Evolutionary conservation across 148 eudicot genomes (phyloP), one percentile per base, ranked within the genome.

Genomic region (Polygonum aviculare): DNA sequence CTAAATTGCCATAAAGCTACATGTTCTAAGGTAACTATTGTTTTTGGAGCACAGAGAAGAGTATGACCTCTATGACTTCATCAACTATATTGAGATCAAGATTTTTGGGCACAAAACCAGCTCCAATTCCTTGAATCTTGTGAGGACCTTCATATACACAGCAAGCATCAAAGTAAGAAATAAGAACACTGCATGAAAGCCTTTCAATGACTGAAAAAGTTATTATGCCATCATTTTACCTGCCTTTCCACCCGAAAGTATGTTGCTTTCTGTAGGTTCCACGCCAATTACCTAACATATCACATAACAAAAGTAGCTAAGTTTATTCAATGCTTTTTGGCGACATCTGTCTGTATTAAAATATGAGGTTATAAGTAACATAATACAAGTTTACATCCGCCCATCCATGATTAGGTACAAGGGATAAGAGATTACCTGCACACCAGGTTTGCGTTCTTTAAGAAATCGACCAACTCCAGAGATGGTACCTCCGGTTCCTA

Each of bases 71-170:
- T 77, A 95, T 86, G 70, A 95, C 94, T 95, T 95, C 99, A 79
- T 95, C 99, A 75, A 95, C 77, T 78, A 95, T 57, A 65, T 81
- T 81, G 83, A 82, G 85, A 79, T 96, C 90, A 79, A 93, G 88
- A 74, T 96, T 95, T 75, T 85, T 80, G 60, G 98, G 99, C 52
- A 95, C 88, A 87, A 96, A 96, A 84, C 98, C 98, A 81, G 99
- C 98, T 83, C 99, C 99, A 80, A 96, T 85, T 72, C 99, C 99
- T 93, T 96, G 98, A 87, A 96, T 96, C 84, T 93, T 96, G 90
- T 96, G 99, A 78, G 99, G 97, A 79, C 99, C 99, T 96, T 82
- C 88, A 84, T 75, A 60, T 51, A 49, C 76, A 72, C 49, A 67
- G 75, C 44, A 67, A 15, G 9, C 72, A 67, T 36, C 44, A 67